These are phyloP conservation scores for Pythium dissotocum DNA, from an alignment of 352 stramenopile species.

Conservation along the genomic window DNA sequence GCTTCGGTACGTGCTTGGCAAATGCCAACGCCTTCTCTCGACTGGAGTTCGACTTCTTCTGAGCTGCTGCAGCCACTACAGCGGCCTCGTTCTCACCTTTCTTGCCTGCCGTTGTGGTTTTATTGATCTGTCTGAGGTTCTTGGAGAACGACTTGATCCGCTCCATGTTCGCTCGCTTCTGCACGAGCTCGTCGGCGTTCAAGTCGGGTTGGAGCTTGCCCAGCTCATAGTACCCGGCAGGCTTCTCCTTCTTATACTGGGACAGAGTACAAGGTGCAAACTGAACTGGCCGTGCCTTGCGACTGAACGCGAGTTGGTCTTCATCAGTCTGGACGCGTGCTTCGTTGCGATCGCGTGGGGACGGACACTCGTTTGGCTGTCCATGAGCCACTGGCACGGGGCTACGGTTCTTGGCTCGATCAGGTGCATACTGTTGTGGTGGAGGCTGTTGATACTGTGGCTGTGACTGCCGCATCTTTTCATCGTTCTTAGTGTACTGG, in stretches of 20 bases:
- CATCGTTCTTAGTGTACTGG: slow-evolving; percentile 16
- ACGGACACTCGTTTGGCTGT: slow-evolving; percentile 37
- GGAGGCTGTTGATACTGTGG: slow-evolving; percentile 7
- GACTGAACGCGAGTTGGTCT: slow-evolving; percentile 78
- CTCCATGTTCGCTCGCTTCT: slow-evolving; percentile 78
- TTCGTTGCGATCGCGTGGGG: slow-evolving; percentile 62
- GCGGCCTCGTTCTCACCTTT: slow-evolving; percentile 32
- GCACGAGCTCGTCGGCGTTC: slow-evolving; percentile 75
- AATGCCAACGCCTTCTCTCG: slow-evolving; percentile 76
- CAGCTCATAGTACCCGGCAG: slow-evolving; percentile 82
- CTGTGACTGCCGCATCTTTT: slow-evolving; percentile 7
- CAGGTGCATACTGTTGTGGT: background rate
- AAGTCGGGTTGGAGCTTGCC: slow-evolving; percentile 89
- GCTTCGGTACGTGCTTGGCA: slow-evolving; percentile 81
- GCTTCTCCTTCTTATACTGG: slow-evolving; percentile 89
- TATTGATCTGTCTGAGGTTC: slow-evolving; percentile 80
- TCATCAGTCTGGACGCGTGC: slow-evolving; percentile 52
- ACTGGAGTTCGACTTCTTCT: slow-evolving; percentile 55
- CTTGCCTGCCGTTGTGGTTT: slow-evolving; percentile 31
- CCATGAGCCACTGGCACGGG: slow-evolving; percentile 8
- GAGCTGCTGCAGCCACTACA: slow-evolving; percentile 7
- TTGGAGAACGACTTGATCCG: slow-evolving; percentile 85
- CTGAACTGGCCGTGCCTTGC: slow-evolving; percentile 65
- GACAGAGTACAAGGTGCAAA: slow-evolving; percentile 85
- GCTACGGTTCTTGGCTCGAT: slow-evolving; percentile 26